These are phyloP conservation scores for Trichoderma orchidacearum DNA, from an alignment of 495 filamentous ascomycete species.

Conservation along the genomic window DNA sequence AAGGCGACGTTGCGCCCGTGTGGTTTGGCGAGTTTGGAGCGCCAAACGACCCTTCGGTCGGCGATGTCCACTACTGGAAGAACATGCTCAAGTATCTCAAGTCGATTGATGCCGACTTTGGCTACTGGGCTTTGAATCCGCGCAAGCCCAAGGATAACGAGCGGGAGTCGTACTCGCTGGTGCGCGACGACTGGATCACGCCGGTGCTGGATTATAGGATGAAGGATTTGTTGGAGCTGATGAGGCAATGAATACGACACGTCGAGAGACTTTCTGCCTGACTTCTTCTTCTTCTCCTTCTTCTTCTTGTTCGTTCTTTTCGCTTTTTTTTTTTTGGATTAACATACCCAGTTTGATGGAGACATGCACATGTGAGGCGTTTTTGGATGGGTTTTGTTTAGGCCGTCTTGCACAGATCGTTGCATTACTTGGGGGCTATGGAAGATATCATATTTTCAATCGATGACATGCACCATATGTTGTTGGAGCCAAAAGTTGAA, in stretches of 20 bases:
- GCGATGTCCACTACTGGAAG: constrained; percentile 44
- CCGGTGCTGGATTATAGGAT: constrained; percentile 41
- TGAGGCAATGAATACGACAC: constrained; percentile 8
- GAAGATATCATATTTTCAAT: background rate
- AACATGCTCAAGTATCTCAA: constrained; percentile 42
- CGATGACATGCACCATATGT: no score
- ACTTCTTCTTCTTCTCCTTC: background rate
- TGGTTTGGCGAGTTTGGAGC: constrained; percentile 50
- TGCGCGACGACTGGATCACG: constrained; percentile 44
- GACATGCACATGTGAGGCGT: background rate
- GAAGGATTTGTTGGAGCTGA: constrained; percentile 39
- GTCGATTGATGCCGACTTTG: constrained; percentile 42
- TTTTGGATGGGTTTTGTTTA: background rate
- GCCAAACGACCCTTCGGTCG: constrained; percentile 27
- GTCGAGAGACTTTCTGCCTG: background rate
- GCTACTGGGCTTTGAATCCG: constrained; percentile 52
- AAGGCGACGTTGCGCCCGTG: constrained; percentile 41
- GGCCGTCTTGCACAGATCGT: background rate
- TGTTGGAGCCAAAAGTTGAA: no score
- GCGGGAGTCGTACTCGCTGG: constrained; percentile 38
- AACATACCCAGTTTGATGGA: background rate
- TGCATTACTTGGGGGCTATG: no score
- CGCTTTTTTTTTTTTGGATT: background rate
- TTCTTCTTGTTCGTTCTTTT: background rate
- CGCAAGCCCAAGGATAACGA: constrained; percentile 38